Conservation (phyloP, 106 monocot genomes). For the Phalaenopsis equestris region DNA sequence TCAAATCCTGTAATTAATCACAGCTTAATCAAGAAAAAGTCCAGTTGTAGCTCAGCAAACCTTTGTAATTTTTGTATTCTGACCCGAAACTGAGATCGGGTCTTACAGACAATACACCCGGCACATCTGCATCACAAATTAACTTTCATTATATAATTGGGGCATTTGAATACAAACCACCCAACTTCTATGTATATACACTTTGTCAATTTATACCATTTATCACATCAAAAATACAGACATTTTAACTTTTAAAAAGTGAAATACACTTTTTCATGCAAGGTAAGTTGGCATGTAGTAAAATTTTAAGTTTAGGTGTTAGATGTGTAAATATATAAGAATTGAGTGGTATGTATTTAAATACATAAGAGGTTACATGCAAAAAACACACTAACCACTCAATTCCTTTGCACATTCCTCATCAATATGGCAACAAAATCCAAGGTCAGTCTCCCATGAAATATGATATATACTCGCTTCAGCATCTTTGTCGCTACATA, state of each 20-base stretch:
- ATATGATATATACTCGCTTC: constrained; percentile 80
- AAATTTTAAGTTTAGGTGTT: too few species aligned
- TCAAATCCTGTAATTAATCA: neutral
- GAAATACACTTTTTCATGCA: too few species aligned
- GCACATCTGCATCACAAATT: constrained; percentile 45
- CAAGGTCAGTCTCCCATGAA: constrained; percentile 80
- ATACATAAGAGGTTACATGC: neutral
- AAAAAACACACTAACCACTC: constrained; percentile 37
- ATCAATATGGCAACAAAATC: constrained; percentile 90
- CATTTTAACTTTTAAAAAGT: too few species aligned
- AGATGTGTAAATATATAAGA: too few species aligned
- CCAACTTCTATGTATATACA: too few species aligned
- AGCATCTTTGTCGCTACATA: constrained; percentile 74
- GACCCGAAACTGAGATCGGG: constrained; percentile 58
- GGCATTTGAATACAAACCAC: too few species aligned
- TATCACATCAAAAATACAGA: too few species aligned
- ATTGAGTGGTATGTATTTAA: neutral
- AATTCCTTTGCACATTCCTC: constrained; percentile 69
- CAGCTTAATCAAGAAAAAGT: neutral
- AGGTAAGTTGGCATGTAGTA: too few species aligned
- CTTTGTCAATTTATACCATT: too few species aligned
- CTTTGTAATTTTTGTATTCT: constrained; percentile 63
- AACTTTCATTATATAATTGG: constrained; percentile 1
- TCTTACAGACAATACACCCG: constrained; percentile 58
- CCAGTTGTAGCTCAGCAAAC: constrained; percentile 5